A percentile compares a stretch with the other conserved stretches of the same genome.
phyloP scores from a whole-genome alignment of 331 rosid species.

The Acacia pycnantha region DNA sequence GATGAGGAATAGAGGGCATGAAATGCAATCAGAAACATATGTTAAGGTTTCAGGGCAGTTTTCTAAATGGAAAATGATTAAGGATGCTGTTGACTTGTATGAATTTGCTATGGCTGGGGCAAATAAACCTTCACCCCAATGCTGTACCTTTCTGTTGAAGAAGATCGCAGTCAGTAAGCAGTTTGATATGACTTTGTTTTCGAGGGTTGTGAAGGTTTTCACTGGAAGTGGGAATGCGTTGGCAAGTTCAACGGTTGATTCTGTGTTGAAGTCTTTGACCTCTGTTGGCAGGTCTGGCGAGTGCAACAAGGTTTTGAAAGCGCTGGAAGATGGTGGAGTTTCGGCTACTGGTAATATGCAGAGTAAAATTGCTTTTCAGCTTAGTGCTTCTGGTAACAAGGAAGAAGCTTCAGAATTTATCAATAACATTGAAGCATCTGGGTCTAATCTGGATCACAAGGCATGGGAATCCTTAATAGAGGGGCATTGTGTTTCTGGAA shows the following conservation, averaged over 20 bases:
- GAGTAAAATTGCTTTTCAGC: constrained; percentile 51
- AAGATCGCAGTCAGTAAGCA: constrained; percentile 50
- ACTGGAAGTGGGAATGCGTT: constrained; percentile 49
- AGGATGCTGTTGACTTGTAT: constrained; percentile 76
- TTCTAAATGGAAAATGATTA: constrained; percentile 55
- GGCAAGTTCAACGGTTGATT: constrained; percentile 50
- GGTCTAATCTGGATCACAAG: constrained; percentile 40
- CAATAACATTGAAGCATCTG: constrained; percentile 45
- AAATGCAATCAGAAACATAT: constrained; percentile 62
- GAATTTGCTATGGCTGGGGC: constrained; percentile 75
- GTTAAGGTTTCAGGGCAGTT: constrained; percentile 61
- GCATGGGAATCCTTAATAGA: constrained; percentile 57
- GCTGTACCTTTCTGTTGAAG: constrained; percentile 57
- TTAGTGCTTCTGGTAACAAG: constrained; percentile 49
- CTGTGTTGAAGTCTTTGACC: constrained; percentile 56
- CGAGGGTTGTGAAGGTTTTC: constrained; percentile 51
- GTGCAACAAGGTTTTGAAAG: constrained; percentile 63
- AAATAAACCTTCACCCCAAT: constrained; percentile 47
- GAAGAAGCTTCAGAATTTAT: constrained; percentile 56
- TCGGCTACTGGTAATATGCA: constrained; percentile 38
- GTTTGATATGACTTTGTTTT: constrained; percentile 58
- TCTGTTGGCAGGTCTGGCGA: constrained; percentile 57
- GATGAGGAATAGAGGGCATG: constrained; percentile 54
- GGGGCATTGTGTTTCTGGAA: constrained; percentile 60
- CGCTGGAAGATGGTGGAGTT: constrained; percentile 59